These are phyloP conservation scores for Calocybe gangraenosa DNA, from an alignment of 768 basidiomycete species.

Conservation along the genomic window DNA sequence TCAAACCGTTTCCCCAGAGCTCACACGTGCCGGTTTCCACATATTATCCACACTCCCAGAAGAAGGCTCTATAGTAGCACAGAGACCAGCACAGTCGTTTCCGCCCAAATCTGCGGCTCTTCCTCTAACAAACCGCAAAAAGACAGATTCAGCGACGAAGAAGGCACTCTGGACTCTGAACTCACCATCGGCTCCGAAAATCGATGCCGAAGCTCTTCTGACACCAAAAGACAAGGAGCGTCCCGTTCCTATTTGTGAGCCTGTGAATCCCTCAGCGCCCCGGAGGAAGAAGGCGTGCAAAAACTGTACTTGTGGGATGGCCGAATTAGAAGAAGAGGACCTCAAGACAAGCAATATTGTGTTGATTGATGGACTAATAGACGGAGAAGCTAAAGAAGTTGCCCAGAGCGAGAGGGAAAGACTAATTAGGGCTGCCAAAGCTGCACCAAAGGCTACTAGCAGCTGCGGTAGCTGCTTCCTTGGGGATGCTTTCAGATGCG, in stretches of 20 bases:
- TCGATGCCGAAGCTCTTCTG: slow-evolving; percentile 81
- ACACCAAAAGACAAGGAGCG: slow-evolving; percentile 79
- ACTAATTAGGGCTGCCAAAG: slow-evolving; percentile 59
- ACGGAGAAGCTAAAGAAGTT: slow-evolving; percentile 56
- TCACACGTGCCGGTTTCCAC: slow-evolving; percentile 64
- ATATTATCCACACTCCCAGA: slow-evolving; percentile 39
- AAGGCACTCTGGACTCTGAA: slow-evolving; percentile 86
- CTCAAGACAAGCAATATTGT: slow-evolving; percentile 55
- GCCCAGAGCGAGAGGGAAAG: slow-evolving; percentile 59
- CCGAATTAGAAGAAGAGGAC: slow-evolving; percentile 90
- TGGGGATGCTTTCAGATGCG: slow-evolving; percentile 97
- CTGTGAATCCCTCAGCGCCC: slow-evolving; percentile 45
- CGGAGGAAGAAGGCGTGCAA: slow-evolving; percentile 92
- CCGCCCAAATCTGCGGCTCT: slow-evolving; percentile 45
- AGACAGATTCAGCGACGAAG: slow-evolving; percentile 67
- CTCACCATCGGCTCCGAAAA: slow-evolving; percentile 63
- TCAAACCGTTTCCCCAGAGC: slow-evolving; percentile 47
- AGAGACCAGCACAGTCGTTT: slow-evolving; percentile 58
- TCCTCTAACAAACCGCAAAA: slow-evolving; percentile 49
- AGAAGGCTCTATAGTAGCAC: slow-evolving; percentile 53
- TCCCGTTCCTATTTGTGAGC: slow-evolving; percentile 76
- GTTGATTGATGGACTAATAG: slow-evolving; percentile 59
- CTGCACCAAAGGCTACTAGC: slow-evolving; percentile 85
- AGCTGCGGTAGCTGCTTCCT: slow-evolving; percentile 97
- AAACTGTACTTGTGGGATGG: slow-evolving; percentile 93